Conservation (phyloP, 495 filamentous ascomycete species). For the Clavariopsis aquatica region DNA sequence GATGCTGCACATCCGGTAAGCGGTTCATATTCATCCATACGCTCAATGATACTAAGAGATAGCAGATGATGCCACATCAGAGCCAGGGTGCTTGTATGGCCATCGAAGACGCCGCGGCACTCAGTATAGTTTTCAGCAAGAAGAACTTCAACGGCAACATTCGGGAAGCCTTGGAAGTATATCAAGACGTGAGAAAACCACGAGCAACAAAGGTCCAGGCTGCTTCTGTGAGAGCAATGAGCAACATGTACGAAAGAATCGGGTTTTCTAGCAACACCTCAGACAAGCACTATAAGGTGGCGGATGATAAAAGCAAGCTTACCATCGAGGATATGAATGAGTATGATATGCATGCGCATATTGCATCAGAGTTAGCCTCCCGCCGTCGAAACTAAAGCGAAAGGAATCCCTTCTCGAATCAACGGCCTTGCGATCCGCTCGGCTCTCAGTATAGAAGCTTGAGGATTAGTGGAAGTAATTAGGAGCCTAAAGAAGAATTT, state of each 20-base stretch:
- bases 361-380: background rate
- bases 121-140: constrained; percentile 52
- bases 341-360: constrained; percentile 1
- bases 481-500: too few species aligned
- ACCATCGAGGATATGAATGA: constrained; percentile 7
- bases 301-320: background rate
- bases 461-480: too few species aligned
- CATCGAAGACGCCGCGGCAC: constrained; percentile 53
- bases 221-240: constrained; percentile 34
- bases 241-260: constrained; percentile 27
- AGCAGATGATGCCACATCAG: constrained; percentile 55
- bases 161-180: constrained; percentile 45
- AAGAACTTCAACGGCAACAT: constrained; percentile 50
- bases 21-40: constrained; percentile 31
- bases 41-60: constrained; percentile 52
- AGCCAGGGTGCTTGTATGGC: constrained; percentile 56
- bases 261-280: constrained; percentile 4
- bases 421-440: too few species aligned
- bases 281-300: background rate
- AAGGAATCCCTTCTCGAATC: too few species aligned
- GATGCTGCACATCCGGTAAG: constrained; percentile 2
- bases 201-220: constrained; percentile 49
- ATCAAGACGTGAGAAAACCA: constrained; percentile 50
- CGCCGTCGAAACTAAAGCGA: too few species aligned
- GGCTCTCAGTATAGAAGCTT: too few species aligned